These are phyloP conservation scores for Ramaria rubella DNA, from an alignment of 768 basidiomycete species.

Conservation along the genomic window DNA sequence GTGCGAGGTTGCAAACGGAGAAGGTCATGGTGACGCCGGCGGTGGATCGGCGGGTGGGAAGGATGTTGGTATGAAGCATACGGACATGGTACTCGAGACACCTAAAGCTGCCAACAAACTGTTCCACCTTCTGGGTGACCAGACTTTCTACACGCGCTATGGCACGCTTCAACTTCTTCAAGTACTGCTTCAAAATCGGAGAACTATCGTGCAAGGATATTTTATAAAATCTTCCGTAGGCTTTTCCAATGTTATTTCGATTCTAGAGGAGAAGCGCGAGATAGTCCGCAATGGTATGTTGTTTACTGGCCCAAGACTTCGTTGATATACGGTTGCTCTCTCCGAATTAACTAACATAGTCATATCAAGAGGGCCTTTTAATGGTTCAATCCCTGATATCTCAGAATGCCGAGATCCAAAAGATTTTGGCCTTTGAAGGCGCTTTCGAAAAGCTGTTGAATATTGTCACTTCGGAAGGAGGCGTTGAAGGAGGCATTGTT, in stretches of 20 bases:
- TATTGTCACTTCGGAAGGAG: conserved; percentile 81
- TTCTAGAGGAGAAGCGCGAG: conserved; percentile 80
- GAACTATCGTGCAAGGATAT: conserved; percentile 79
- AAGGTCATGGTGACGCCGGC: conserved; percentile 17
- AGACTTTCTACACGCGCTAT: conserved; percentile 78
- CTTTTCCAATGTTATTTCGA: conserved; percentile 51
- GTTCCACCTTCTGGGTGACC: conserved; percentile 69
- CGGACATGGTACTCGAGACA: conserved; percentile 67
- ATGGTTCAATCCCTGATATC: conserved; percentile 76
- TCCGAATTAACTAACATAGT: conserved; percentile 6
- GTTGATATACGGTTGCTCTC: conserved; percentile 8
- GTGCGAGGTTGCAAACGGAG: conserved; percentile 67
- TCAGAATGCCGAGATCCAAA: conserved; percentile 91
- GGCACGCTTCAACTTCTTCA: conserved; percentile 77
- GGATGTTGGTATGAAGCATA: conserved; percentile 78
- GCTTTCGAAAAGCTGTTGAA: conserved; percentile 94
- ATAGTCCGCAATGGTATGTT: conserved; percentile 80
- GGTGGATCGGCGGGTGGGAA: conserved; percentile 31
- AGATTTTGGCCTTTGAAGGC: conserved; percentile 93
- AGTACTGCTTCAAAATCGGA: conserved; percentile 73
- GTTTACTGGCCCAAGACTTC: background rate
- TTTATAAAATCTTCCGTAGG: conserved; percentile 77
- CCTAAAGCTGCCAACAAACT: conserved; percentile 70
- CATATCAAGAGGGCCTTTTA: conserved; percentile 64
- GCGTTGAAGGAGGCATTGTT: conserved; percentile 84